phyloP scores from a whole-genome alignment of 257 asterid species.

The Capsicum pubescens region DNA sequence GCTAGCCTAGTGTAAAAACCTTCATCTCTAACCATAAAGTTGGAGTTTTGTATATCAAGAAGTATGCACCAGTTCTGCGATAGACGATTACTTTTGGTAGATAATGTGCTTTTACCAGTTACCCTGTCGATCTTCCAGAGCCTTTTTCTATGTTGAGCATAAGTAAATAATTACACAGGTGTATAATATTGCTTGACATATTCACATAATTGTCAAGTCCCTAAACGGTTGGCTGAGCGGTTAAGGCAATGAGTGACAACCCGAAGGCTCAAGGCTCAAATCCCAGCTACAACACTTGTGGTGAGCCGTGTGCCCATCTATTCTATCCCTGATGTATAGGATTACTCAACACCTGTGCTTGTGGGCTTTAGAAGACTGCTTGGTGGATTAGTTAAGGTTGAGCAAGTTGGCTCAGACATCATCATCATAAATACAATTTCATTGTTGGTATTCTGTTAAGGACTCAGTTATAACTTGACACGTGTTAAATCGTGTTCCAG shows the following conservation, averaged over 20 bases:
- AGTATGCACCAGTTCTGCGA: not conserved
- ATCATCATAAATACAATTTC: not conserved
- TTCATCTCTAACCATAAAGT: not conserved
- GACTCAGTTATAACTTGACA: not conserved
- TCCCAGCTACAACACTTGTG: not conserved
- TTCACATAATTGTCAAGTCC: not conserved
- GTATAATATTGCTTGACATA: not conserved
- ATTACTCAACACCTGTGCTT: not conserved
- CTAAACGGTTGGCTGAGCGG: not conserved
- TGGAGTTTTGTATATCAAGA: not conserved
- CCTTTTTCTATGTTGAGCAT: too few species aligned
- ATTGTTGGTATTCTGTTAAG: not conserved
- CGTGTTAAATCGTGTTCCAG: not conserved
- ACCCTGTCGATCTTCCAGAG: not conserved
- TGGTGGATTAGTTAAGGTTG: not conserved
- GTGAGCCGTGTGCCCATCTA: not conserved
- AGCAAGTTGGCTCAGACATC: not conserved
- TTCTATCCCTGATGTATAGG: slow-evolving; percentile 2
- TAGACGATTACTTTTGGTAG: not conserved
- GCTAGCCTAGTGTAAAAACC: not conserved
- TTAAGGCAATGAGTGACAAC: not conserved
- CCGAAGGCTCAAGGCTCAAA: not conserved
- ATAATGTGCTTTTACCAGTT: not conserved
- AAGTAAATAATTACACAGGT: not conserved
- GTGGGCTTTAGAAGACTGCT: too few species aligned